Base-by-base conservation (phyloP, 768 basidiomycete species). In the Leccinum longicurvipes region DNA sequence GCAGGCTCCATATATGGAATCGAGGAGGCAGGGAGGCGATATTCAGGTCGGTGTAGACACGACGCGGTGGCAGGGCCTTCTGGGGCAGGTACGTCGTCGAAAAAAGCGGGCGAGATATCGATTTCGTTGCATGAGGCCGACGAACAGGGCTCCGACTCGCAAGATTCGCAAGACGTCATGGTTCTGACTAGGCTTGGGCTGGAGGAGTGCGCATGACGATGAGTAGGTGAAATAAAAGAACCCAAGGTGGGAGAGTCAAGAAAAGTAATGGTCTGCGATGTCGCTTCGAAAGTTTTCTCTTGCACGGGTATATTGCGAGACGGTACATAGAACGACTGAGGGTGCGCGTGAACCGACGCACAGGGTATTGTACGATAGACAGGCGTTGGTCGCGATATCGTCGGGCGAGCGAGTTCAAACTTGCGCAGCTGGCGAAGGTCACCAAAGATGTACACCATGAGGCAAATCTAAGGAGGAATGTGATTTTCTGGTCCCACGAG, bases 361-460 rank as follows among this genome's bases (percentile, higher is more conserved):
- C 47, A n/a, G 0, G 59, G n/a, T 1, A 64, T 12, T 14, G 70
- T 64, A 0, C 54, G 44, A 5, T 66, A 61, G 11, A 66, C 51
- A 6, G 61, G 46, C 21, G 56, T 50, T 3, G 64, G 74, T 51
- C 76, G 77, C 0, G 85, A 84, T 59, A 87, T 85, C 14, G 81
- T 72, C 10, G 88, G 89, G 21, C 87, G 77, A 4, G 82, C 69
- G n/a, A 91, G 82, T 67, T 91, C 89, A 63, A 90, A 90, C 60
- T 82, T 85, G 61, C 86, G 83, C 19, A 91, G 77, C 63, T 91
- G 89, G 8, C 89, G 77, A 19, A 91, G 75, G 69, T 91, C 89
- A 8, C 89, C 89, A 62, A 91, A 89, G 28, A 91, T 65, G 65
- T 90, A 91, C 6, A 91, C 81, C 65, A 87, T 88, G 53, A 91